These are phyloP conservation scores for Arachnopeziza araneosa DNA, from an alignment of 2,329 filamentous ascomycete genomes.

Conservation along the genomic window DNA sequence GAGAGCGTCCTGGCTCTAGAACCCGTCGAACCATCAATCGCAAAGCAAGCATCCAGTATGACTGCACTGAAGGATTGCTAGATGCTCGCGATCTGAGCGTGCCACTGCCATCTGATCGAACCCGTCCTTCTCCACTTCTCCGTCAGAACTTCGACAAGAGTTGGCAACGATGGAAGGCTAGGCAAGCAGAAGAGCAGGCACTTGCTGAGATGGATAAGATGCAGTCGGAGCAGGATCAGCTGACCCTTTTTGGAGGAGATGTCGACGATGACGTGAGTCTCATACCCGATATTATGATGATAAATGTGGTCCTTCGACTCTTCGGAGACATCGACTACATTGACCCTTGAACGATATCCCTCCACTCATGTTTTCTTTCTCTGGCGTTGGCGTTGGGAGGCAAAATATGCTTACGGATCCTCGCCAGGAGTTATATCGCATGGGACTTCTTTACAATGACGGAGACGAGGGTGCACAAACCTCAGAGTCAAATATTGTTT, in stretches of 20 bases:
- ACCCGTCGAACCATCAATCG: constrained; percentile 26
- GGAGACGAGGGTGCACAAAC: constrained; percentile 13
- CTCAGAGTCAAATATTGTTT: constrained; percentile 8
- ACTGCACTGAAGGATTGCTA: constrained; percentile 22
- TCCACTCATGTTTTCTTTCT: constrained; percentile 10
- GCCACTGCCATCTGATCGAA: constrained; percentile 22
- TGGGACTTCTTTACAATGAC: constrained; percentile 21
- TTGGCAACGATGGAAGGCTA: constrained; percentile 28
- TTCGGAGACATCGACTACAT: constrained; percentile 31
- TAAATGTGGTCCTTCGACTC: constrained; percentile 27
- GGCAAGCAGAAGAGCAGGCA: constrained; percentile 24
- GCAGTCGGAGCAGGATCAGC: constrained; percentile 24
- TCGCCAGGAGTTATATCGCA: constrained; percentile 21
- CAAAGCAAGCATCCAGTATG: constrained; percentile 20
- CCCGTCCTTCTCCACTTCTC: constrained; percentile 25
- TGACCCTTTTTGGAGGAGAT: constrained; percentile 28
- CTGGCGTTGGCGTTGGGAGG: constrained; percentile 7
- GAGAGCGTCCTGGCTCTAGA: constrained; percentile 29
- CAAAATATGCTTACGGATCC: constrained; percentile 27
- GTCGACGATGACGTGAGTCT: constrained; percentile 29
- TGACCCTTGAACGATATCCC: constrained; percentile 23
- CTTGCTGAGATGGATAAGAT: constrained; percentile 18
- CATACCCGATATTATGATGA: constrained; percentile 25
- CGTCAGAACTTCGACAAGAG: constrained; percentile 29
- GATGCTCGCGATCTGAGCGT: constrained; percentile 23